Evolutionary conservation across 2,329 filamentous ascomycete genomes (phyloP), one percentile per base, ranked within the genome.

Genomic region (Aspergillus texensis): DNA sequence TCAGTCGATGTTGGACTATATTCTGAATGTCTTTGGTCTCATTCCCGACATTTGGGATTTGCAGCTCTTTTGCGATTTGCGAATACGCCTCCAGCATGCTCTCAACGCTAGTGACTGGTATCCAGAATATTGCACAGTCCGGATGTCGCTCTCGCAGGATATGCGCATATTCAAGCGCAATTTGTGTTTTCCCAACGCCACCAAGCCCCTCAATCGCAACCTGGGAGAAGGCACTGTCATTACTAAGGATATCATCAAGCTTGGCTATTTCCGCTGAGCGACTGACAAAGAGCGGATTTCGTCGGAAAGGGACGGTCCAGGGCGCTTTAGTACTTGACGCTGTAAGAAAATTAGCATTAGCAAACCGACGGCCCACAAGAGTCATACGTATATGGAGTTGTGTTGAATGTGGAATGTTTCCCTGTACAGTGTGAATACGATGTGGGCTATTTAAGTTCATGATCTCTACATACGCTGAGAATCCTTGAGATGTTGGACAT

Each of bases 151-250:
- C 43, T 32, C 43, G 16, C 24, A 50, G 2, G 4, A 12, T 28
- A 24, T 58, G 9, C 4, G 26, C 57, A 10, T 46, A 45, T 46
- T 58, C 26, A 28, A 58, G 57, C 1, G 30, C 57, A 14, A 58
- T 43, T 24, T 58, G 43, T 4, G 43, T 58, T 34, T 58, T 58
- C 2, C 57, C 43, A n/a, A 58, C 24, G 21, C 57, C 43, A 16
- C 43, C 43, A 24, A 58, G 43, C 16, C 57, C 41, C 26, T 28
- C 43, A 32, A 58, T 30, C 9, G 43, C 43, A 14, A 80, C 69
- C 1, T 16, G 46, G 14, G 26, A 26, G 14, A 2, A n/a, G 3
- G 2, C 8, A 50, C 46, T 6, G 8, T 28, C 26, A 6, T 30
- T 3, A 10, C 8, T 10, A 19, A 52, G 28, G 4, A 52, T 52